A percentile compares a stretch with the other conserved stretches of the same genome.
Evolutionary conservation across 768 basidiomycete genomes (phyloP).

Genomic region (Tylopilus plumbeoviolaceoides): DNA sequence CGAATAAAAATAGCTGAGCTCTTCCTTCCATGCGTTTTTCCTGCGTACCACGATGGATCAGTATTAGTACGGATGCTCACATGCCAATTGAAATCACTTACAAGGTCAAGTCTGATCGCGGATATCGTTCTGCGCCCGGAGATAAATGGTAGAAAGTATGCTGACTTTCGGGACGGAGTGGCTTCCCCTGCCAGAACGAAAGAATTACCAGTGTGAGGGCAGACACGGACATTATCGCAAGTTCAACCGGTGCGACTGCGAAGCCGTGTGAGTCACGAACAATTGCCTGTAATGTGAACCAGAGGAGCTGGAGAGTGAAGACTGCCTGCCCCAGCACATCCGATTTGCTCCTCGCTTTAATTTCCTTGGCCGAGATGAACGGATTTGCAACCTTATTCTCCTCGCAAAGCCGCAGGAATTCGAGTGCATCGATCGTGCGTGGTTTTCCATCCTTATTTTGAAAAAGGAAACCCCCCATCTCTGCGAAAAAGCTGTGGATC

Average conservation of each 20-base stretch:
- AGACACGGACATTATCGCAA: background rate
- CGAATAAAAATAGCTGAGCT: too few species aligned
- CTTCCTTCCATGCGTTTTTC: too few species aligned
- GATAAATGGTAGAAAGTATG: background rate
- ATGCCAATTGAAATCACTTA: background rate
- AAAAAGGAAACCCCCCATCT: conserved; percentile 2
- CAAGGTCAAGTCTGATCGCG: background rate
- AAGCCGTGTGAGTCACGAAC: background rate
- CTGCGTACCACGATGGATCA: too few species aligned
- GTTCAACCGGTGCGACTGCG: conserved; percentile 1
- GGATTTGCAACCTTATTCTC: background rate
- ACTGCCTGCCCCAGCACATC: background rate
- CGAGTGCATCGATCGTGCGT: background rate
- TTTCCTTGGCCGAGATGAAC: background rate
- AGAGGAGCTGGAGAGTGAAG: background rate
- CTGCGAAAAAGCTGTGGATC: background rate
- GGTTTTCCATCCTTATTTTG: background rate
- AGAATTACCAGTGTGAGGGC: background rate
- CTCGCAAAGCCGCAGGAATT: background rate
- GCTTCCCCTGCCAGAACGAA: conserved; percentile 3
- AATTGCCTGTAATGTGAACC: background rate
- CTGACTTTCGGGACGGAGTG: background rate
- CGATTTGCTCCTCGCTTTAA: background rate
- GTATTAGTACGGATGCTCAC: too few species aligned
- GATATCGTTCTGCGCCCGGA: background rate